Conservation (phyloP, 2,329 filamentous ascomycete genomes). For the Alternaria metachromatica region DNA sequence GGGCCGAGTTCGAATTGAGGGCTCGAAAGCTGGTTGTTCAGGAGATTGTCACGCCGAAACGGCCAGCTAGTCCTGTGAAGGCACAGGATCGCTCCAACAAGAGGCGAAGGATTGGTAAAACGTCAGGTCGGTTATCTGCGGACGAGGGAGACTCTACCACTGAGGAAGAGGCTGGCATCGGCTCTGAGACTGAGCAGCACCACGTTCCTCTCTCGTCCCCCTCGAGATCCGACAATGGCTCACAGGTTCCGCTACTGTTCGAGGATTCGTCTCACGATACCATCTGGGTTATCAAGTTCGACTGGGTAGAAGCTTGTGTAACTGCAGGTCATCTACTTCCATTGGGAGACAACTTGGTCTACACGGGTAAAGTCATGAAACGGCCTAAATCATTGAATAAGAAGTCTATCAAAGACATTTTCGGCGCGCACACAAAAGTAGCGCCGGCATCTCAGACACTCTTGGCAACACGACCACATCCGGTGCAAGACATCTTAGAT, state of each 20-base stretch:
- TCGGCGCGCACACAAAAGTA: constrained; percentile 10
- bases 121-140: constrained; percentile 6
- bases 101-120: constrained; percentile 20
- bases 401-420: constrained; percentile 26
- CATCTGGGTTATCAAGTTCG: constrained; percentile 59
- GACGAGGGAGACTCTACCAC: constrained; percentile 29
- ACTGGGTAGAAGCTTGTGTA: constrained; percentile 62
- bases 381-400: constrained; percentile 39
- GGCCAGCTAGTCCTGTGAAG: constrained; percentile 19
- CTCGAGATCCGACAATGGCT: constrained; percentile 4
- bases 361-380: constrained; percentile 55
- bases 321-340: constrained; percentile 53
- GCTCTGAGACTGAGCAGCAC: constrained; percentile 18
- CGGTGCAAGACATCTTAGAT: constrained; percentile 54
- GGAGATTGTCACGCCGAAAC: constrained; percentile 49
- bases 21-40: constrained; percentile 67
- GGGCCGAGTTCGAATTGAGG: constrained; percentile 80
- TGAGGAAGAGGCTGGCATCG: constrained; percentile 26
- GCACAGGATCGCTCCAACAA: constrained; percentile 21
- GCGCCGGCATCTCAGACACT: constrained; percentile 25
- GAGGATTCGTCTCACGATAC: constrained; percentile 31
- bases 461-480: constrained; percentile 27
- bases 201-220: constrained; percentile 14
- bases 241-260: constrained; percentile 20
- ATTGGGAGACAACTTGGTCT: constrained; percentile 59